Evolutionary conservation across 2,329 filamentous ascomycete species (phyloP).

Genomic region (Fusarium torulosum): DNA sequence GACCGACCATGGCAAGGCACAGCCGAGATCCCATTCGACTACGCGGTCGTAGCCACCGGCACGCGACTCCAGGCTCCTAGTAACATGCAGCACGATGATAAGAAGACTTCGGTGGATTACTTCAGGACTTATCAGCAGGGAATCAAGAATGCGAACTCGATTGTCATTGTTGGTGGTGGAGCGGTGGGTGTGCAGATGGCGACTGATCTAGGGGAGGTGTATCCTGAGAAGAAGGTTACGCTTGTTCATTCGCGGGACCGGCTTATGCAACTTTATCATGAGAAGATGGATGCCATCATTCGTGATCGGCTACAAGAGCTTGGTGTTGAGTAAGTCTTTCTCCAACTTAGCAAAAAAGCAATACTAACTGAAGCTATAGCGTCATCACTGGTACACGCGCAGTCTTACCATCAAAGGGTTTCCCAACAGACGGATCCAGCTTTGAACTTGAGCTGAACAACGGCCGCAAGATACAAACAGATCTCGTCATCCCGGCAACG

Average conservation of each 20-base stretch:
- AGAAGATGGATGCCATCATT: constrained; percentile 44
- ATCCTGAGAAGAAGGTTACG: constrained; percentile 43
- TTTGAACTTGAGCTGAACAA: constrained; percentile 44
- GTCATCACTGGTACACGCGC: constrained; percentile 43
- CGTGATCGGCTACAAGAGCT: constrained; percentile 38
- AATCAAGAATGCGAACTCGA: constrained; percentile 36
- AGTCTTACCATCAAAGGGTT: constrained; percentile 35
- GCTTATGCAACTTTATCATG: constrained; percentile 45
- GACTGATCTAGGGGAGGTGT: constrained; percentile 44
- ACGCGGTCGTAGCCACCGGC: constrained; percentile 41
- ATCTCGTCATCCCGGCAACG: constrained; percentile 44
- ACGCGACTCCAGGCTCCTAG: constrained; percentile 43
- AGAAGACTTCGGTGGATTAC: constrained; percentile 39
- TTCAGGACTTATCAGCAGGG: constrained; percentile 42
- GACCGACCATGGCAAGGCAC: constrained; percentile 45
- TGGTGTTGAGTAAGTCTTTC: constrained; percentile 35
- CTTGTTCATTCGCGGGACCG: constrained; percentile 44
- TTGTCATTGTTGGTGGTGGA: constrained; percentile 46
- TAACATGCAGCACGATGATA: constrained; percentile 44
- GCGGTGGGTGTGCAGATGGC: constrained; percentile 48
- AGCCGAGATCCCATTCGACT: constrained; percentile 42
- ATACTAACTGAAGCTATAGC: not conserved
- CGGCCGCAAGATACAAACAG: constrained; percentile 36
- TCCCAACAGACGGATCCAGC: constrained; percentile 35
- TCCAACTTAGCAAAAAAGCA: rapidly evolving